These are phyloP conservation scores for Glycine latifolia DNA, from an alignment of 306 rosid species.

Conservation along the genomic window DNA sequence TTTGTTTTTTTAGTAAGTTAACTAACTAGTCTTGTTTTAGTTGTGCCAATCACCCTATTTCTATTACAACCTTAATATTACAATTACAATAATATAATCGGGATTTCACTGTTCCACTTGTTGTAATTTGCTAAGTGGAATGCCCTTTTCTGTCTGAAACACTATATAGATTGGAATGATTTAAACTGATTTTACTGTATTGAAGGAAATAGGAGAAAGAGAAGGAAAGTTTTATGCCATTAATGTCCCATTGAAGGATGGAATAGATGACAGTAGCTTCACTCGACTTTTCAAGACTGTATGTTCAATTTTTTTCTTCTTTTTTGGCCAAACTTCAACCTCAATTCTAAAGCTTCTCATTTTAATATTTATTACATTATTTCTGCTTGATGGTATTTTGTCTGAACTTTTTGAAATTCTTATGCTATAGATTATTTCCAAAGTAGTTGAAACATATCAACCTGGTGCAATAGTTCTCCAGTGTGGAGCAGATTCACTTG, in stretches of 20 bases:
- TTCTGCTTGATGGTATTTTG: constrained; percentile 41
- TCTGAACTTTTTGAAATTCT: constrained; percentile 41
- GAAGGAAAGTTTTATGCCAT: constrained; percentile 99
- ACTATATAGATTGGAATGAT: constrained; percentile 41
- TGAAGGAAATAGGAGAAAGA: constrained; percentile 98
- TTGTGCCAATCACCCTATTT: constrained; percentile 24
- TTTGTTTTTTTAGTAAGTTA: constrained; percentile 27
- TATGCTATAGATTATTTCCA: constrained; percentile 80
- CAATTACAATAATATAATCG: constrained; percentile 3
- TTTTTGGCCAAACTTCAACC: constrained; percentile 52
- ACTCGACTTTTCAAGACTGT: constrained; percentile 94
- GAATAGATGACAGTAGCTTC: constrained; percentile 98
- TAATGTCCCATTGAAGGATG: constrained; percentile 96
- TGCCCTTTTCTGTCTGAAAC: constrained; percentile 35
- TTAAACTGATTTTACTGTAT: constrained; percentile 59
- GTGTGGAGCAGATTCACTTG: constrained; percentile 99
- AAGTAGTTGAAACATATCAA: constrained; percentile 94
- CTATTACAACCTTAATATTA: constrained; percentile 7
- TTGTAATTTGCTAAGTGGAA: constrained; percentile 17
- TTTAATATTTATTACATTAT: constrained; percentile 28
- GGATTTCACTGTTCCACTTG: constrained; percentile 8
- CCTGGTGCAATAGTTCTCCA: constrained; percentile 98
- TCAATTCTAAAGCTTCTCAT: constrained; percentile 35
- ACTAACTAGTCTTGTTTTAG: not conserved
- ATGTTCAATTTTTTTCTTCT: constrained; percentile 50